A percentile compares a stretch with the other conserved stretches of the same genome.
phyloP scores from a whole-genome alignment of 2,329 filamentous ascomycete genomes.

The Neonectria coccinea region DNA sequence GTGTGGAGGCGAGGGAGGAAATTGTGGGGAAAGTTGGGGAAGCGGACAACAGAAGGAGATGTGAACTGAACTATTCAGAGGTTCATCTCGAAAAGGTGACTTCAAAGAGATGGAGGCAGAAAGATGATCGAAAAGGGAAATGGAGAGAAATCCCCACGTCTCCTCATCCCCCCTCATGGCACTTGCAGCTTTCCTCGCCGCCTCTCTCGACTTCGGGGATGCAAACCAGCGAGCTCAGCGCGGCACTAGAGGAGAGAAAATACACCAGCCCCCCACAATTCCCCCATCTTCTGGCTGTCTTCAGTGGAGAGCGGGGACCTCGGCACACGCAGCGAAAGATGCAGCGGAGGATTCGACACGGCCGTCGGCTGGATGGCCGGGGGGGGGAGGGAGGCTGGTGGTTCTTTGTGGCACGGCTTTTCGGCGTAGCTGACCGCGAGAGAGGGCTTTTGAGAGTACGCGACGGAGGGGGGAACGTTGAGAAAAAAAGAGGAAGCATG shows the following conservation, averaged over 20 bases:
- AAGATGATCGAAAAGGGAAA: not conserved
- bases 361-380: conserved; percentile 43
- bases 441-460: not conserved
- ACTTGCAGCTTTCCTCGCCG: not conserved
- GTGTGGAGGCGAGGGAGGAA: conserved; percentile 17
- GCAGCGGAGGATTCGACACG: conserved; percentile 11
- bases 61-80: not conserved
- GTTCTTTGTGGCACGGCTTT: conserved; percentile 29
- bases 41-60: not conserved
- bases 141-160: not conserved
- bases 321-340: conserved; percentile 36
- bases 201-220: conserved; percentile 25
- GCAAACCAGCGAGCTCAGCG: conserved; percentile 22
- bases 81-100: not conserved
- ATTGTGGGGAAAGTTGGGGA: conserved; percentile 31
- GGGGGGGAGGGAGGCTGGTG: conserved; percentile 25
- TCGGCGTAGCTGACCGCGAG: conserved; percentile 46
- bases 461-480: conserved; percentile 3
- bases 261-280: conserved; percentile 34
- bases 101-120: not conserved
- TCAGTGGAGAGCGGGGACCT: conserved; percentile 40
- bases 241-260: not conserved
- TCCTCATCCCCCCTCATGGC: not conserved
- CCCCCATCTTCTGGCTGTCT: conserved; percentile 22
- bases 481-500: not conserved